Conservation (phyloP, 1,139 yeast species). For the Blastobotrys elegans region DNA sequence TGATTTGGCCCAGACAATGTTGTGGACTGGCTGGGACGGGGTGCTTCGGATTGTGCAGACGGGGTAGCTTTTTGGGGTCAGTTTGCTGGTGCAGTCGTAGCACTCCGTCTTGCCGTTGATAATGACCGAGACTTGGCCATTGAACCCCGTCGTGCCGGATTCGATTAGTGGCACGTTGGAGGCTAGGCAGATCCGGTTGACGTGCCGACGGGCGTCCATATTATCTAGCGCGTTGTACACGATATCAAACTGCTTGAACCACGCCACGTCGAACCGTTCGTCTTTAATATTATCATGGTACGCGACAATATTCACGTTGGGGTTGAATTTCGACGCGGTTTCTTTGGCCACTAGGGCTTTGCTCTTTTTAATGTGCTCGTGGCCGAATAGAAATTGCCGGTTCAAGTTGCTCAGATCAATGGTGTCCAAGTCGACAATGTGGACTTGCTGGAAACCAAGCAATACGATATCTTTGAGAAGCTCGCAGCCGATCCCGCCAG, state of each 20-base stretch:
- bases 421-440: conserved; percentile 85
- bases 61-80: conserved; percentile 85
- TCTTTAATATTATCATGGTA: conserved; percentile 90
- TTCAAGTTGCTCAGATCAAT: conserved; percentile 88
- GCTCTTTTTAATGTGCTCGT: conserved; percentile 79
- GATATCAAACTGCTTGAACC: conserved; percentile 77
- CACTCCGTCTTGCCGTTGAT: conserved; percentile 82
- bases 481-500: conserved; percentile 99
- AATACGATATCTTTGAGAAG: conserved; percentile 77
- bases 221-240: conserved; percentile 93
- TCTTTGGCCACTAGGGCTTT: conserved; percentile 75
- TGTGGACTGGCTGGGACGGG: conserved; percentile 93
- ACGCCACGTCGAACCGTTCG: conserved; percentile 62
- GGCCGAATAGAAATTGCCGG: conserved; percentile 85
- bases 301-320: conserved; percentile 65
- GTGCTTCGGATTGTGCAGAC: conserved; percentile 97
- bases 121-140: conserved; percentile 92
- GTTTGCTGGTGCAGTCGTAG: conserved; percentile 85
- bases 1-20: conserved; percentile 96
- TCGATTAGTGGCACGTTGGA: conserved; percentile 77
- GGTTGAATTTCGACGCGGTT: conserved; percentile 77
- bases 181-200: conserved; percentile 75
- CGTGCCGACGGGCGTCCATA: conserved; percentile 85
- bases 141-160: conserved; percentile 91
- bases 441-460: conserved; percentile 84